Base-by-base conservation (phyloP, 306 rosid genomes). In the Astragalus membranaceus region DNA sequence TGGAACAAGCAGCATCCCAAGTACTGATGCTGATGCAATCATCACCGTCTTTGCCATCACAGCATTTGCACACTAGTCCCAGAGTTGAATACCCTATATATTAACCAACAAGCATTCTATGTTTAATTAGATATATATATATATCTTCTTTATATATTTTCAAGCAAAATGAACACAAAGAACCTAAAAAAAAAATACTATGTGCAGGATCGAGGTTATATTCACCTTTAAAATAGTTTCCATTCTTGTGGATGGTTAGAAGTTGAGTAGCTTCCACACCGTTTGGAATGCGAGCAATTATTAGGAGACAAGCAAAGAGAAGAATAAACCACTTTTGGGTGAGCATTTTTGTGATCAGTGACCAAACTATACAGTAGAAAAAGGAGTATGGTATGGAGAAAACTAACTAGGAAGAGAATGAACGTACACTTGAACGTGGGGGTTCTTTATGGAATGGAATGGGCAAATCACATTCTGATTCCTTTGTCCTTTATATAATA, bases 11-110 rank as follows among this genome's bases (percentile, higher is more conserved):
- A 32, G 35, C 48, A 36, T 79, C 69, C 75, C 72, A 33, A 57
- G 72, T 63, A 47, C 20, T 78, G 53, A 35, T 76, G 66, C 82
- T 78, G 53, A 26, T 76, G 66, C 82, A 77, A 37, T 77, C 68
- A 12, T 77, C 68, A 12, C 72, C 78, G 17, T n/a, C 67, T 72
- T 81, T 49, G 46, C 65, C 79, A 73, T 81, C 79, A 59, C 85
- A 77, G 51, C 79, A 81, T 68, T 72, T 61, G 76, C 85, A 81
- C 51, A 62, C 74, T 29, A 77, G 47, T 17, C 85, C 85, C 33
- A 81, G 48, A 47, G 54, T 68, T 17, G 76, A 44, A 44, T 43
- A 35, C 50, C 81, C 78, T 80, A 65, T 32, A 46, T 9, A 51
- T 42, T 29, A 8, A 32, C 10, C 30, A 26, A 26, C 30, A 26